These are phyloP conservation scores for Corinectria fuckeliana DNA, from an alignment of 2,329 filamentous ascomycete genomes.

Conservation along the genomic window DNA sequence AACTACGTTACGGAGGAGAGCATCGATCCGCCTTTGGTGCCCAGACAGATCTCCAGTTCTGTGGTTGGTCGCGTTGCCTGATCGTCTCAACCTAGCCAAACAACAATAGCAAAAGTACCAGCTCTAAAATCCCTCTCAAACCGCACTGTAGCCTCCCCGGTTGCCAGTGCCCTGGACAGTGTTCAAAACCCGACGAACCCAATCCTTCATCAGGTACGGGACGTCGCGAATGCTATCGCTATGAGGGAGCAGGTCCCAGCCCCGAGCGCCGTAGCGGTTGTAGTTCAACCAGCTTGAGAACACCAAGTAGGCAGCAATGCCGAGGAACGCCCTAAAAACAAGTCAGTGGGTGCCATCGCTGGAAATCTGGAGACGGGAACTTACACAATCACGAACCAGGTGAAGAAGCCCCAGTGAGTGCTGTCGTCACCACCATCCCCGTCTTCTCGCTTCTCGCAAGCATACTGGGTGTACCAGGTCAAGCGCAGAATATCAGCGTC, in stretches of 20 bases:
- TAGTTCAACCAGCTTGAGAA: slow-evolving; percentile 99
- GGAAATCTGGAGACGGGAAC: slow-evolving; percentile 44
- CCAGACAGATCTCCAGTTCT: background rate
- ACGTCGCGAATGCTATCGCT: slow-evolving; percentile 91
- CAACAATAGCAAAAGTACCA: slow-evolving; percentile 6
- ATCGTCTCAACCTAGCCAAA: slow-evolving; percentile 1
- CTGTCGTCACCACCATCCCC: slow-evolving; percentile 52
- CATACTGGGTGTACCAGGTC: slow-evolving; percentile 87
- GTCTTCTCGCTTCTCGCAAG: slow-evolving; percentile 68
- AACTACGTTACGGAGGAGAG: background rate
- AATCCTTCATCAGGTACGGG: slow-evolving; percentile 92
- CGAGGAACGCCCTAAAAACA: slow-evolving; percentile 77
- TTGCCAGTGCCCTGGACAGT: slow-evolving; percentile 84
- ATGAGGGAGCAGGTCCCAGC: slow-evolving; percentile 94
- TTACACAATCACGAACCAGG: slow-evolving; percentile 94
- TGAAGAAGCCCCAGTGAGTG: slow-evolving; percentile 90
- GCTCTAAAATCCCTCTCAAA: slow-evolving; percentile 57
- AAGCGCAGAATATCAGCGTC: slow-evolving; percentile 71
- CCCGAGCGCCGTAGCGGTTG: slow-evolving; percentile 91
- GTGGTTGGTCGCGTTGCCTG: slow-evolving; percentile 1
- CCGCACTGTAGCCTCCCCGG: slow-evolving; percentile 92
- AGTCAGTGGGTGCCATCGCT: slow-evolving; percentile 25
- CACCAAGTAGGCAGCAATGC: slow-evolving; percentile 87
- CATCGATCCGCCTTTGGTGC: background rate
- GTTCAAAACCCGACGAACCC: slow-evolving; percentile 78